These are phyloP conservation scores for Tubosaeta sp. DNA, from an alignment of 768 basidiomycete species.

Conservation along the genomic window DNA sequence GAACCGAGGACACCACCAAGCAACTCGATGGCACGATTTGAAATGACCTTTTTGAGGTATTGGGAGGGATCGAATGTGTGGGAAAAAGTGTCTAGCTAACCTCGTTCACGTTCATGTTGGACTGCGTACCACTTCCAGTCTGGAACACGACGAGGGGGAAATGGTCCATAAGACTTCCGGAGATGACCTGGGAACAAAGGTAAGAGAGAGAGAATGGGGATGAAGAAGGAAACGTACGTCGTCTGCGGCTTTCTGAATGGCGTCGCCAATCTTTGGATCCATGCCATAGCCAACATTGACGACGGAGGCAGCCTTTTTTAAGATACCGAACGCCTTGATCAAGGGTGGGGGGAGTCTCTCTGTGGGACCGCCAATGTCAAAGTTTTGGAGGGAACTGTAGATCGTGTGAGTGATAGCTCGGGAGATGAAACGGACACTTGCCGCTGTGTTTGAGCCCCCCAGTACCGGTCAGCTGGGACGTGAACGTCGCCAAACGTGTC, in stretches of 20 bases:
- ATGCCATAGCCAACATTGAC: conserved; percentile 91
- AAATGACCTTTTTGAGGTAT: conserved; percentile 67
- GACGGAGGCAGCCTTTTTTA: conserved; percentile 94
- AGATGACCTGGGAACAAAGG: conserved; percentile 68
- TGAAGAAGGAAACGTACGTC: conserved; percentile 52
- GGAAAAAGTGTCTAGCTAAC: conserved; percentile 33
- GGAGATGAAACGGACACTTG: conserved; percentile 24
- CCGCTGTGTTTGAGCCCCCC: conserved; percentile 99
- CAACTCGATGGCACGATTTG: conserved; percentile 95
- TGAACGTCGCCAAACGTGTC: conserved; percentile 96
- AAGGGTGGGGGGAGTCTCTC: conserved; percentile 94
- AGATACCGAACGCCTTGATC: conserved; percentile 94
- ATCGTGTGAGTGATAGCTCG: conserved; percentile 9
- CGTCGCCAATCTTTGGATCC: conserved; percentile 80
- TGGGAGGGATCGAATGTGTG: neutral
- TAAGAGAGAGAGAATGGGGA: neutral
- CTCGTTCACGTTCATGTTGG: conserved; percentile 99
- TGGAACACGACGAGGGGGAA: conserved; percentile 99
- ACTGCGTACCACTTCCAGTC: conserved; percentile 97
- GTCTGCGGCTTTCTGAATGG: conserved; percentile 91
- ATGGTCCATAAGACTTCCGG: conserved; percentile 89
- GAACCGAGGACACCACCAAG: conserved; percentile 93
- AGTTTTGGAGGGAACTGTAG: conserved; percentile 86
- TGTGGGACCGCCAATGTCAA: conserved; percentile 93
- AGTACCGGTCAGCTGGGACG: conserved; percentile 86